These are phyloP conservation scores for Neurospora intermedia DNA, from an alignment of 495 filamentous ascomycete species.

Conservation along the genomic window DNA sequence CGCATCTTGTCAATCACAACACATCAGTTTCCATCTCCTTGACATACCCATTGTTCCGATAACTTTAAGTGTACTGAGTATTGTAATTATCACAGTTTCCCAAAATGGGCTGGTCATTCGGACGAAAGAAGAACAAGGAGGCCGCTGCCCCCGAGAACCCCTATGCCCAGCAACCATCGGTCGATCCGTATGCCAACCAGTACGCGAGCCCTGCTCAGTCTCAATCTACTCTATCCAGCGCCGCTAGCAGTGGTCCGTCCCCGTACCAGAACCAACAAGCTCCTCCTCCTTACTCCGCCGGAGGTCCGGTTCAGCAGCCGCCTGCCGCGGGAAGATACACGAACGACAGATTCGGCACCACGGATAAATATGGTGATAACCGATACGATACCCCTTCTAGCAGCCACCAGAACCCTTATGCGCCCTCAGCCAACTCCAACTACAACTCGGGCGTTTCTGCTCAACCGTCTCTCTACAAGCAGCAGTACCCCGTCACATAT, in stretches of 20 bases:
- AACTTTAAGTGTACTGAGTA: neutral
- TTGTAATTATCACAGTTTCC: neutral
- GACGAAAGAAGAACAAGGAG: slow-evolving; percentile 42
- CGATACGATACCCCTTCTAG: slow-evolving; percentile 41
- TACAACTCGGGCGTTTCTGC: neutral
- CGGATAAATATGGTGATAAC: slow-evolving; percentile 54
- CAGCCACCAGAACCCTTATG: slow-evolving; percentile 12
- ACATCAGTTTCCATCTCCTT: neutral
- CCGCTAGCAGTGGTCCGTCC: slow-evolving; percentile 5
- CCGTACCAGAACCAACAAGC: slow-evolving; percentile 2
- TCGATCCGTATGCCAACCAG: slow-evolving; percentile 51
- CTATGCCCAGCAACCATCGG: slow-evolving; percentile 52
- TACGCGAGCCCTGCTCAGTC: slow-evolving; percentile 25
- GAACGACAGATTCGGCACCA: slow-evolving; percentile 49
- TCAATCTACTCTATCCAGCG: neutral
- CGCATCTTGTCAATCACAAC: neutral
- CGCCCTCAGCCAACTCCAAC: neutral
- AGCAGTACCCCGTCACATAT: neutral
- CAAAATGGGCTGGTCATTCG: slow-evolving; percentile 11
- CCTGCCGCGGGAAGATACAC: slow-evolving; percentile 37
- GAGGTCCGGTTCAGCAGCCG: slow-evolving; percentile 2
- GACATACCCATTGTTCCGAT: neutral
- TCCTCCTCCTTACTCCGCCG: slow-evolving; percentile 11
- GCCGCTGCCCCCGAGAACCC: slow-evolving; percentile 49
- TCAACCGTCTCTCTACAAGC: neutral